Evolutionary conservation across 495 filamentous ascomycete genomes (phyloP).

Genomic region (Penicillium chermesinum): DNA sequence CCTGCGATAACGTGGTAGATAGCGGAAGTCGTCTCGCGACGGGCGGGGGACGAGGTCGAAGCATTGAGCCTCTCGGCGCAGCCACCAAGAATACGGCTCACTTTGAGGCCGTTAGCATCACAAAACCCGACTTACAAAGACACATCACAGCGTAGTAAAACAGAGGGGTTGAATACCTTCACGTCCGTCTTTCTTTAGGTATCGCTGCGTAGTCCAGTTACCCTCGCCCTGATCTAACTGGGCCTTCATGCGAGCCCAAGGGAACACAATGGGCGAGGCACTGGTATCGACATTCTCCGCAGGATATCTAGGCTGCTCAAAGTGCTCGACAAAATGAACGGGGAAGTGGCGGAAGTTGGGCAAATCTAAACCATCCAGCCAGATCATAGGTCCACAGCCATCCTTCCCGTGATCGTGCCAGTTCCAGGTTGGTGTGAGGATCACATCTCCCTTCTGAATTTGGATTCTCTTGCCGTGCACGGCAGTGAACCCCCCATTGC

Average conservation of each 20-base stretch:
- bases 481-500: constrained; percentile 44
- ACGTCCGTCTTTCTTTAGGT: constrained; percentile 24
- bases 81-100: constrained; percentile 34
- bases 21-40: constrained; percentile 34
- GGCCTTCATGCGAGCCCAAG: constrained; percentile 35
- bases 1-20: constrained; percentile 42
- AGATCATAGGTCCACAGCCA: constrained; percentile 46
- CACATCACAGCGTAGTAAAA: too few relatives aligned
- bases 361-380: constrained; percentile 45
- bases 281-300: constrained; percentile 31
- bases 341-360: constrained; percentile 39
- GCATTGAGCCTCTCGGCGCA: constrained; percentile 30
- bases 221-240: constrained; percentile 20
- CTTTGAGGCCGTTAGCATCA: constrained; percentile 8
- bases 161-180: constrained; percentile 27
- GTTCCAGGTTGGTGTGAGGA: constrained; percentile 47
- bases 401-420: constrained; percentile 50
- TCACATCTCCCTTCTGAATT: constrained; percentile 47
- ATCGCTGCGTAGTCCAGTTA: constrained; percentile 26
- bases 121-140: too few relatives aligned
- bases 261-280: constrained; percentile 35
- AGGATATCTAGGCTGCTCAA: constrained; percentile 36
- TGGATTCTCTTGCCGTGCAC: constrained; percentile 41
- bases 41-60: constrained; percentile 1
- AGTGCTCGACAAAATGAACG: constrained; percentile 47